These are phyloP conservation scores for Glycine tomentella DNA, from an alignment of 306 rosid genomes.

Conservation along the genomic window DNA sequence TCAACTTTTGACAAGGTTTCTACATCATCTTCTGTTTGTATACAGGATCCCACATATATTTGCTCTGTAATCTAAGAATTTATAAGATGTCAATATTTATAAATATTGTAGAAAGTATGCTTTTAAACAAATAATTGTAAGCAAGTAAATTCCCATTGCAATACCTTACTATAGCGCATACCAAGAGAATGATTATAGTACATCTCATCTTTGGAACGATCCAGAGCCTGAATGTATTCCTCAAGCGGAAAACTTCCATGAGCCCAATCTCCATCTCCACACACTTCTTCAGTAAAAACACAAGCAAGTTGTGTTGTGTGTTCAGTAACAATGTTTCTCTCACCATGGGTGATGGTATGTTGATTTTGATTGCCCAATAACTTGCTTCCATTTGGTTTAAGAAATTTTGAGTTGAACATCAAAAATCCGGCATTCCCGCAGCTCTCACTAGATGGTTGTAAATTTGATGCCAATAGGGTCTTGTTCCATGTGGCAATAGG, in stretches of 20 bases:
- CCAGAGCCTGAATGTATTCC: constrained; percentile 81
- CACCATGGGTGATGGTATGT: constrained; percentile 57
- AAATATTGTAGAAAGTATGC: neutral
- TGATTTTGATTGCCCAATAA: constrained; percentile 61
- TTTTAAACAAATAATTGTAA: constrained; percentile 22
- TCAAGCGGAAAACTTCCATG: constrained; percentile 91
- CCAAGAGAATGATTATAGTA: constrained; percentile 87
- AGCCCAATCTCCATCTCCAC: constrained; percentile 91
- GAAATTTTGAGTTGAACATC: constrained; percentile 75
- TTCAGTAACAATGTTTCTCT: constrained; percentile 53
- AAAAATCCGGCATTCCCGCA: constrained; percentile 75
- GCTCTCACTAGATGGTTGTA: constrained; percentile 63
- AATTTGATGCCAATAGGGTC: constrained; percentile 66
- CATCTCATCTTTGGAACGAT: constrained; percentile 84
- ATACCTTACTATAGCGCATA: constrained; percentile 92
- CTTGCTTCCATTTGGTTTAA: constrained; percentile 68
- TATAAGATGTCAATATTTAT: constrained; percentile 38
- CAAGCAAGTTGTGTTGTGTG: constrained; percentile 63
- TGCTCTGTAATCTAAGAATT: constrained; percentile 86
- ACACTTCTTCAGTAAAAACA: constrained; percentile 73
- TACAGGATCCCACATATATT: constrained; percentile 89
- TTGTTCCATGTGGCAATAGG: constrained; percentile 85
- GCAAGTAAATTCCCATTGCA: constrained; percentile 19
- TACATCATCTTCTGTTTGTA: constrained; percentile 84
- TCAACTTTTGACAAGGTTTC: constrained; percentile 69